Evolutionary conservation across 768 basidiomycete genomes (phyloP), one percentile per base, ranked within the genome.

Genomic region (Terana coerulea): DNA sequence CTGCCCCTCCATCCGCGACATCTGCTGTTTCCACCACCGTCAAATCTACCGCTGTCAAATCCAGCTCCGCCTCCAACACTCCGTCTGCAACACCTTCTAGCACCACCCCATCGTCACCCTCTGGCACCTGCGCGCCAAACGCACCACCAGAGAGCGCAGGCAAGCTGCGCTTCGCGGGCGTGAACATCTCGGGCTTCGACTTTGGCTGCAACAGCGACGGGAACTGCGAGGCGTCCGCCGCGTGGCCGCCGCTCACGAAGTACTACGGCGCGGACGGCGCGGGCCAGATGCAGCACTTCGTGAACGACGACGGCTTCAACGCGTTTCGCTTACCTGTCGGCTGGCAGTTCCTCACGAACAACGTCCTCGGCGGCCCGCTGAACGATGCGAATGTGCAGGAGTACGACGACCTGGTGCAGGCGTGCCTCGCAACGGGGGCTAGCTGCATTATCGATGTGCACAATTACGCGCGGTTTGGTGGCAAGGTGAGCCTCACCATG

Each of bases 201-300:
- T 80, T 81, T 56, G 75, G 78, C 17, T 77, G 76, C 55, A 65
- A 67, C 45, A 66, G 66, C 5, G 74, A 77, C 53, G 77, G 78
- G 8, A 67, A 62, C 50, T 78, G 75, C 54, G 66, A 63, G 28
- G 52, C 66, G 10, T 69, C 66, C 35, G 64, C 62, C 3, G 75
- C 74, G 14, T 70, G 59, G 56, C 75, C 77, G 19, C 79, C 79
- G 22, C 64, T 81, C 40, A 64, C 62, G 10, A 65, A 76, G 55
- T 71, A 75, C 49, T 72, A 69, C 33, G 73, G 73, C 25, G 51
- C 60, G 25, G 75, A 78, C 47, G 77, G 75, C 37, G 65, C 60
- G 3, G 76, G 78, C n/a, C 83, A 84, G 60, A 84, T 85, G 78
- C 59, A 70, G 36, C 83, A 85, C 60, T 85, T 84, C 54, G 73